phyloP scores from a whole-genome alignment of 2,329 filamentous ascomycete species.

The Colletotrichum chrysophilum region DNA sequence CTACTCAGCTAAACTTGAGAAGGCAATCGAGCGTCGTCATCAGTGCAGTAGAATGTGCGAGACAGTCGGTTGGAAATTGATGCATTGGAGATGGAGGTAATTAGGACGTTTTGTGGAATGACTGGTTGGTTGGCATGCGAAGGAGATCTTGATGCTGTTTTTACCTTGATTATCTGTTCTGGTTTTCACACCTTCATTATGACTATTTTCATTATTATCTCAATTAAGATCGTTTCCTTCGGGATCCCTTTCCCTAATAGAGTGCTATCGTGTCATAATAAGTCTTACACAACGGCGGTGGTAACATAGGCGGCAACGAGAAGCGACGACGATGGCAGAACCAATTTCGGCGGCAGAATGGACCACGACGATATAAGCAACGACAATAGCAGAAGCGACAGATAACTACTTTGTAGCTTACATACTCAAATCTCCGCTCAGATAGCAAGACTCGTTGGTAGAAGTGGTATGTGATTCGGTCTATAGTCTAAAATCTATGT shows the following conservation, averaged over 20 bases:
- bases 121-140: rapidly evolving
- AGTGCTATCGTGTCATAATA: neutral
- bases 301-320: too few relatives aligned
- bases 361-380: too few relatives aligned
- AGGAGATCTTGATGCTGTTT: neutral
- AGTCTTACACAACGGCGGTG: neutral
- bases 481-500: neutral
- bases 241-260: rapidly evolving
- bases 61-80: neutral
- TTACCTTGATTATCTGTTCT: neutral
- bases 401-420: neutral
- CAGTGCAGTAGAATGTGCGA: rapidly evolving
- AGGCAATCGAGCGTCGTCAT: rapidly evolving
- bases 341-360: too few relatives aligned
- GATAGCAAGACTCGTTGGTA: neutral
- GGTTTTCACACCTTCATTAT: neutral
- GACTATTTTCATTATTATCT: neutral
- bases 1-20: neutral
- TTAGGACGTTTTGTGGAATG: neutral
- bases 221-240: rapidly evolving
- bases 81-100: neutral
- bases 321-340: too few relatives aligned
- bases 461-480: neutral
- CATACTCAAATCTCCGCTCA: neutral
- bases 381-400: too few relatives aligned